Evolutionary conservation across 306 rosid species (phyloP).

Genomic region (Vigna unguiculata): DNA sequence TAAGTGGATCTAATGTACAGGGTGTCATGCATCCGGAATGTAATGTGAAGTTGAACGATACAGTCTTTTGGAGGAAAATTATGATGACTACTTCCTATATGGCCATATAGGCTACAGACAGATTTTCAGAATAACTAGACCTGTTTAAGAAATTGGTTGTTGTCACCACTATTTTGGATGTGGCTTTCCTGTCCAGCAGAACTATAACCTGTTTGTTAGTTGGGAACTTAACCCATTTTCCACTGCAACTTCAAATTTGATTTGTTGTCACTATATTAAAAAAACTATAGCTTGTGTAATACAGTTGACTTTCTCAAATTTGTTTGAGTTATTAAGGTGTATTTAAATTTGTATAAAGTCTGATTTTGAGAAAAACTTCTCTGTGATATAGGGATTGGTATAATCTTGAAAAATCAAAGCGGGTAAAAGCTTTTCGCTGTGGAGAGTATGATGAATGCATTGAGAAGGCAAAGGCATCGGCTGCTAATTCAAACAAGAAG

Average conservation of each 20-base stretch:
- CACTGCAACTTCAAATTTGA: slow-evolving; percentile 20
- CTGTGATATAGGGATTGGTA: slow-evolving; percentile 88
- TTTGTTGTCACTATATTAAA: background rate
- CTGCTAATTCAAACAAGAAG: slow-evolving; percentile 77
- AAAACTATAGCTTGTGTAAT: background rate
- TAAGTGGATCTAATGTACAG: slow-evolving; percentile 3
- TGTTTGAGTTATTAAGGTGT: slow-evolving; percentile 41
- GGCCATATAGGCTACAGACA: background rate
- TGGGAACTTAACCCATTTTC: background rate
- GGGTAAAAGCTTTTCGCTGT: slow-evolving; percentile 95
- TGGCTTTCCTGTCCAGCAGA: slow-evolving; percentile 4
- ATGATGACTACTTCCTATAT: background rate
- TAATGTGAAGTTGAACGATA: background rate
- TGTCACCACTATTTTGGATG: slow-evolving; percentile 11
- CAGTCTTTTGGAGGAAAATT: slow-evolving; percentile 14
- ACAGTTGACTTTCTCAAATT: slow-evolving; percentile 11
- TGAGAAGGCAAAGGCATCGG: slow-evolving; percentile 89
- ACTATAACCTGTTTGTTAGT: slow-evolving; percentile 8
- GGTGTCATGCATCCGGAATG: slow-evolving; percentile 18
- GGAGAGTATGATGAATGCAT: slow-evolving; percentile 93
- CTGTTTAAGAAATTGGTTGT: slow-evolving; percentile 1
- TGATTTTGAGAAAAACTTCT: slow-evolving; percentile 46
- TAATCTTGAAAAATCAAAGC: slow-evolving; percentile 94
- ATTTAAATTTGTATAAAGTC: slow-evolving; percentile 39
- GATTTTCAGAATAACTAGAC: background rate